Percentiles rank a stretch among this genome's conserved stretches.
These are phyloP conservation scores for Volutella citrinella DNA, from an alignment of 2,329 filamentous ascomycete genomes.

Conservation along the genomic window DNA sequence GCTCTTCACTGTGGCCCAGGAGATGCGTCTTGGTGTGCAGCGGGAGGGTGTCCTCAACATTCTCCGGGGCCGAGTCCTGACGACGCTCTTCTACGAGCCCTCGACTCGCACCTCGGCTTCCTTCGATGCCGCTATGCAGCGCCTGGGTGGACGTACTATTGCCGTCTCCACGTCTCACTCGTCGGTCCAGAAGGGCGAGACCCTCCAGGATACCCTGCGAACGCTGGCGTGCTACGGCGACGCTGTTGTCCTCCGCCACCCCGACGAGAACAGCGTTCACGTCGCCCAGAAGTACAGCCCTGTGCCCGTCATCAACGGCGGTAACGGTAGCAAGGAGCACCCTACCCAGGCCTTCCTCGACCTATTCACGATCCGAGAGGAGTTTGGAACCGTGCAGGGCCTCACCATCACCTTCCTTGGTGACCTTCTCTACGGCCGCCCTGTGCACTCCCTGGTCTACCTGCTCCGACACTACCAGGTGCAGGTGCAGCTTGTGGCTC, in stretches of 20 bases:
- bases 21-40: constrained; percentile 95
- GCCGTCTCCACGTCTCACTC: constrained; percentile 79
- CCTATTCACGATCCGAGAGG: constrained; percentile 96
- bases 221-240: constrained; percentile 94
- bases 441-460: constrained; percentile 93
- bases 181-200: constrained; percentile 91
- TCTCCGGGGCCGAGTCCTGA: constrained; percentile 80
- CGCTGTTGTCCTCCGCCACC: constrained; percentile 93
- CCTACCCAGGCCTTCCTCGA: constrained; percentile 97
- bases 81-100: constrained; percentile 96
- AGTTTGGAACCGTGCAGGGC: constrained; percentile 91
- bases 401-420: constrained; percentile 95
- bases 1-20: constrained; percentile 93
- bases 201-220: constrained; percentile 86
- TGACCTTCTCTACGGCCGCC: constrained; percentile 88
- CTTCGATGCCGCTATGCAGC: constrained; percentile 98
- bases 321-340: constrained; percentile 93
- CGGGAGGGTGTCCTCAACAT: constrained; percentile 85
- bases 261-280: constrained; percentile 75
- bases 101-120: constrained; percentile 94
- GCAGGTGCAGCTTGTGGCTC: constrained; percentile 85
- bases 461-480: constrained; percentile 95
- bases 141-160: constrained; percentile 84
- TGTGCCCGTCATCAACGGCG: constrained; percentile 94
- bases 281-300: constrained; percentile 82